Conservation (phyloP, 345 rosid species). For the Arabidopsis thaliana region TAIR10.1 NC_003076.8:24790501-24791000, state of each 20-base stretch:
- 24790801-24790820: neutral
- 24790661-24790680: constrained; percentile 87
- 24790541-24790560: neutral
- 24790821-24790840: neutral
- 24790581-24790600: neutral
- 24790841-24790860: constrained; percentile 48
- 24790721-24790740: constrained; percentile 70
- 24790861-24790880: constrained; percentile 63
- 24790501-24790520: constrained; percentile 86
- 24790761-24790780: neutral
- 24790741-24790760: constrained; percentile 63
- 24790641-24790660: constrained; percentile 73
- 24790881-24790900: constrained; percentile 83
- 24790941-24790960: constrained; percentile 64
- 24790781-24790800: neutral
- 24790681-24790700: constrained; percentile 96
- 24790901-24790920: constrained; percentile 85
- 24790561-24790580: neutral
- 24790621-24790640: constrained; percentile 78
- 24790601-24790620: constrained; percentile 58
- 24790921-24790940: constrained; percentile 89
- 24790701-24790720: constrained; percentile 68
- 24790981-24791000: constrained; percentile 2
- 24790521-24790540: constrained; percentile 52
- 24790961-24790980: neutral